Base-by-base conservation (phyloP, 2,329 filamentous ascomycete genomes). In the Alternaria hordeiaustralica region DNA sequence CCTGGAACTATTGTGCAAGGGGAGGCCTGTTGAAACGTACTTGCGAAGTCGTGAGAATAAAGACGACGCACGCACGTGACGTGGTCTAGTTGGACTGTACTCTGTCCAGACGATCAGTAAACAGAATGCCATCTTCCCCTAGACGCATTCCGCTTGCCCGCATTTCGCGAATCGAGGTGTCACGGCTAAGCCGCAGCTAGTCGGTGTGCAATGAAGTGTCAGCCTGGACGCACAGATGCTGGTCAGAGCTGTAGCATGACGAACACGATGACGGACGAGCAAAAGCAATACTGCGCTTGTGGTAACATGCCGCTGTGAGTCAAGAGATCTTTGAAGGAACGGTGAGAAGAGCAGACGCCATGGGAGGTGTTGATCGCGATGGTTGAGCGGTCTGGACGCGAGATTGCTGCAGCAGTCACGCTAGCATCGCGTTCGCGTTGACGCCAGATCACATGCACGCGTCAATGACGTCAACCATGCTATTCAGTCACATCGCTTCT, bases 401-500 rank as follows among this genome's bases (percentile, higher is more conserved):
- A 23, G 36, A 49, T 36, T 23, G 30, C 30, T 36, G n/a, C 12
- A 20, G 36, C 28, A 25, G 12, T 11, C n/a, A 18, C 44, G 28
- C 55, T 41, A 58, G n/a, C 21, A 36, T 53, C 53, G 53, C 47
- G 43, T 33, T 46, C 57, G 51, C 51, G 57, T 55, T 43, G 30
- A 64, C 62, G 62, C 62, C 58, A 64, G 44, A 43, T 61, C 62
- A 61, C 53, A 58, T 64, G 62, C 57, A 23, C 25, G 44, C 28
- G 28, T 43, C 25, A 43, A 61, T 61, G 58, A 64, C 58, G 59
- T 64, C 54, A 50, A 49, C 30, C 36, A 60, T 23, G 13, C 20
- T n/a, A 15, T 53, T 23, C 28, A 41, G 41, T 50, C 49, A 36
- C 28, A 28, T 46, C 18, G 30, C 13, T 13, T 43, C 21, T 47